phyloP scores from a whole-genome alignment of 768 basidiomycete species.

The Tulasnella sp. region DNA sequence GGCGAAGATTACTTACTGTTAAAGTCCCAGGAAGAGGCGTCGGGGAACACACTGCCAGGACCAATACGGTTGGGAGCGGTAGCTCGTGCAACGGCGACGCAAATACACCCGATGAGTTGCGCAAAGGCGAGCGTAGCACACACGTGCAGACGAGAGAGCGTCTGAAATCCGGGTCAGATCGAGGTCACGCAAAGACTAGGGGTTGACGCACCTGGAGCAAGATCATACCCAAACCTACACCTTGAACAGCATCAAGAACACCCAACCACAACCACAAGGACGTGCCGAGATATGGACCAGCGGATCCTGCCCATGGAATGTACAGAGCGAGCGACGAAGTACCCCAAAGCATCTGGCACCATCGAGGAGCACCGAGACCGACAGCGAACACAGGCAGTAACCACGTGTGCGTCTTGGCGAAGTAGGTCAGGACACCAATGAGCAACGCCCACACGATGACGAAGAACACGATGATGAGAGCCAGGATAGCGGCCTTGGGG shows the following conservation, averaged over 20 bases:
- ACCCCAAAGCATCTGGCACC: constrained; percentile 98
- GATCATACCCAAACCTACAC: constrained; percentile 88
- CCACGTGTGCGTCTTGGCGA: constrained; percentile 94
- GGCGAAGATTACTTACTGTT: constrained; percentile 31
- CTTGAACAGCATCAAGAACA: constrained; percentile 86
- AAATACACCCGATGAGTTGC: constrained; percentile 77
- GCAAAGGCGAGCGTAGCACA: constrained; percentile 86
- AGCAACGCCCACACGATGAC: constrained; percentile 71
- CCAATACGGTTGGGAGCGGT: constrained; percentile 85
- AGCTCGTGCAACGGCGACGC: constrained; percentile 87
- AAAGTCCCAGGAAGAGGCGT: constrained; percentile 85
- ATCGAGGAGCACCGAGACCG: constrained; percentile 82
- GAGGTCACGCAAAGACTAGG: background rate
- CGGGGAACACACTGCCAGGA: constrained; percentile 82
- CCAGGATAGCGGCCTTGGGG: constrained; percentile 67
- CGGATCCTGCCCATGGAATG: constrained; percentile 81
- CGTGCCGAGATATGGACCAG: constrained; percentile 80
- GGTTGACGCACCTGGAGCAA: constrained; percentile 43
- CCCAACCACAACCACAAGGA: constrained; percentile 93
- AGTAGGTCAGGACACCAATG: constrained; percentile 62
- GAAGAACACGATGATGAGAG: constrained; percentile 77
- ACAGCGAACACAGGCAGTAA: constrained; percentile 89
- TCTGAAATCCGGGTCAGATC: constrained; percentile 30
- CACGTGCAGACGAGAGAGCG: constrained; percentile 84
- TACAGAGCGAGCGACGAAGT: constrained; percentile 87